A percentile compares a stretch with the other conserved stretches of the same genome.
phyloP scores from a whole-genome alignment of 108 stramenopile genomes.

The Parietichytrium sp. region DNA sequence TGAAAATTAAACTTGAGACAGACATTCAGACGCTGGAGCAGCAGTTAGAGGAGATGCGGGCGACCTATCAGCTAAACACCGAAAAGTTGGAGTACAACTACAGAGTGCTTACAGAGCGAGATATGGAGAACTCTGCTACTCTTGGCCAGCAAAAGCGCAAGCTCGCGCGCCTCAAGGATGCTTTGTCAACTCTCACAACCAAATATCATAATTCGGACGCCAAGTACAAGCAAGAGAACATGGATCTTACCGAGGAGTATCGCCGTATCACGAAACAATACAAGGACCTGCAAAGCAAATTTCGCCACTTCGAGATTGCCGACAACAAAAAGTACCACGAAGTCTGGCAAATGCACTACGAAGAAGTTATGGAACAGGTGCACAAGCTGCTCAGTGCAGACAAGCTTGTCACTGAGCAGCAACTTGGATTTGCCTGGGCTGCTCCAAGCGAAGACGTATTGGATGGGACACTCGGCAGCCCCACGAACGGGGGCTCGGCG shows the following conservation, averaged over 20 bases:
- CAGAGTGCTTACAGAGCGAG: slow-evolving; percentile 66
- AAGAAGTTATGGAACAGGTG: slow-evolving; percentile 46
- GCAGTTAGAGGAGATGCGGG: slow-evolving; percentile 72
- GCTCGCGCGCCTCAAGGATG: slow-evolving; percentile 64
- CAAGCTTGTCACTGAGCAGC: slow-evolving; percentile 62
- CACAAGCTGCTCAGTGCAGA: slow-evolving; percentile 51
- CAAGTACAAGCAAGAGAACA: slow-evolving; percentile 55
- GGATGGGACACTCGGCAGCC: background rate
- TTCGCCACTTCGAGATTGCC: slow-evolving; percentile 66
- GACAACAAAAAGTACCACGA: slow-evolving; percentile 60
- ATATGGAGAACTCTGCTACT: slow-evolving; percentile 65
- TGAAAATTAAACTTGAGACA: slow-evolving; percentile 70
- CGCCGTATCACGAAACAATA: slow-evolving; percentile 67
- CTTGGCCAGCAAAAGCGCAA: slow-evolving; percentile 63
- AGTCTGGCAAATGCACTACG: slow-evolving; percentile 65
- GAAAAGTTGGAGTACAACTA: slow-evolving; percentile 75
- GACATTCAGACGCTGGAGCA: slow-evolving; percentile 76
- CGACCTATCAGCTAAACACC: slow-evolving; percentile 73
- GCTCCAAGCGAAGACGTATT: slow-evolving; percentile 50
- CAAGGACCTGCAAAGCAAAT: slow-evolving; percentile 69
- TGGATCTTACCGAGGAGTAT: slow-evolving; percentile 68
- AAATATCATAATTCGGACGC: slow-evolving; percentile 61
- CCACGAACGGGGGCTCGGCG: slow-evolving; percentile 33
- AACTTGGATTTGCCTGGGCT: slow-evolving; percentile 66
- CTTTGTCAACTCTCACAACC: slow-evolving; percentile 51